Evolutionary conservation across 2,329 filamentous ascomycete genomes (phyloP).

Genomic region (Pezicula rhizophila): DNA sequence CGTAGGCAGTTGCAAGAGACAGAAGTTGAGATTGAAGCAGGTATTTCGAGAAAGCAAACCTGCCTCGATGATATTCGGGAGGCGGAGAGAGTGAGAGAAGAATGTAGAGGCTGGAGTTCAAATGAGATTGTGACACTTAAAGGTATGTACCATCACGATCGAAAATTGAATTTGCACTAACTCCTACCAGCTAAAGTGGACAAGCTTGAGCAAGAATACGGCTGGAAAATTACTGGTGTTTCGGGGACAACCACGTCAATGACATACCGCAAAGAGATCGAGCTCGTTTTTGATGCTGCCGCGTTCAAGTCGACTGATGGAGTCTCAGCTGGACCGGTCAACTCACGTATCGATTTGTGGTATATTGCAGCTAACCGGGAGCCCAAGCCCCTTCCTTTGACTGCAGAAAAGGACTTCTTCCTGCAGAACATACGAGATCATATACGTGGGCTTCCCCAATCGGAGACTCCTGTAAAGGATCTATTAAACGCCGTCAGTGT

Average conservation of each 20-base stretch:
- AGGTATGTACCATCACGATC: slow-evolving; percentile 42
- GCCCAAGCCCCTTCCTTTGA: slow-evolving; percentile 47
- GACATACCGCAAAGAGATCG: slow-evolving; percentile 65
- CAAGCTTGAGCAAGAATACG: slow-evolving; percentile 57
- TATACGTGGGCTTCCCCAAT: slow-evolving; percentile 55
- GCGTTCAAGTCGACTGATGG: slow-evolving; percentile 43
- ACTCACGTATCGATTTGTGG: slow-evolving; percentile 59
- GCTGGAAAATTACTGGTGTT: slow-evolving; percentile 67
- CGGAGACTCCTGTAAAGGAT: slow-evolving; percentile 46
- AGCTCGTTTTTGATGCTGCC: slow-evolving; percentile 64
- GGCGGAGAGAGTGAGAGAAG: slow-evolving; percentile 77
- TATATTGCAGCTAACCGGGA: slow-evolving; percentile 59
- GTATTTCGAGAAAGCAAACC: slow-evolving; percentile 61
- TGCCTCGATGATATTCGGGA: slow-evolving; percentile 71
- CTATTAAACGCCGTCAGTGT: slow-evolving; percentile 54
- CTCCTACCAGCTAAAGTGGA: slow-evolving; percentile 53
- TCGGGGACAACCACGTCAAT: slow-evolving; percentile 61
- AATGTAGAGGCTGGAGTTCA: slow-evolving; percentile 83
- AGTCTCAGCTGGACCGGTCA: slow-evolving; percentile 20
- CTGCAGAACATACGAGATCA: slow-evolving; percentile 65
- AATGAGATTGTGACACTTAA: slow-evolving; percentile 76
- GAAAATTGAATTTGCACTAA: slow-evolving; percentile 28
- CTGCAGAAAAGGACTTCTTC: slow-evolving; percentile 68
- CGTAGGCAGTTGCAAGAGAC: slow-evolving; percentile 62
- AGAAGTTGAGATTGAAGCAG: slow-evolving; percentile 55